A percentile compares a stretch with the other conserved stretches of the same genome.
Evolutionary conservation across 2,329 filamentous ascomycete genomes (phyloP).

Genomic region (Arthrobotrys sinensis): DNA sequence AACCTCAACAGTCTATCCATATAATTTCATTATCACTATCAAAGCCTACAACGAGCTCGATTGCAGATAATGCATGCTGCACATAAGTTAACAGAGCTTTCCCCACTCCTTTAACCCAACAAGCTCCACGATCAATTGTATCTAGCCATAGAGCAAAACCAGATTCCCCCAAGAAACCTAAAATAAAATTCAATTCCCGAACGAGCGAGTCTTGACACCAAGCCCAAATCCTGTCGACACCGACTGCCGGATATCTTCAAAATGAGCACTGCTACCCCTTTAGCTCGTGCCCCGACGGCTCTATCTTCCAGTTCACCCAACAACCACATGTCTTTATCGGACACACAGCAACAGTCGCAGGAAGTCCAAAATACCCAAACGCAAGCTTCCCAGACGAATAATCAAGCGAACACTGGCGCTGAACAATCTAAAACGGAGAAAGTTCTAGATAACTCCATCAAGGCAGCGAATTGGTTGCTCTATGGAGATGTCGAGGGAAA

Average conservation of each 20-base stretch:
- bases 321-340: neutral
- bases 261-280: neutral
- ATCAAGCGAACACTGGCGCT: neutral
- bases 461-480: conserved; percentile 18
- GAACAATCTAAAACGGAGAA: neutral
- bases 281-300: neutral
- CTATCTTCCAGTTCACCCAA: neutral
- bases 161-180: too few relatives aligned
- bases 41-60: too few relatives aligned
- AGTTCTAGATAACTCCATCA: neutral
- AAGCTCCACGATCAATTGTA: too few relatives aligned
- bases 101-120: too few relatives aligned
- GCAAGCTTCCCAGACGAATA: neutral
- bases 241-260: neutral
- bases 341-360: neutral
- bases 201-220: too few relatives aligned
- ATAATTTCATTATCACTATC: too few relatives aligned
- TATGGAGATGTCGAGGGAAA: conserved; percentile 20
- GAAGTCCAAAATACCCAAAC: neutral
- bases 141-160: too few relatives aligned
- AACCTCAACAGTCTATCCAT: too few relatives aligned
- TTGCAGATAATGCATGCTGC: too few relatives aligned
- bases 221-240: neutral
- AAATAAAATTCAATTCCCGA: too few relatives aligned
- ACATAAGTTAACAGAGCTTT: too few relatives aligned